Evolutionary conservation across 139 green algal species (phyloP), one percentile per base, ranked within the genome.

Genomic region (Chlamydomonas eustigma): DNA sequence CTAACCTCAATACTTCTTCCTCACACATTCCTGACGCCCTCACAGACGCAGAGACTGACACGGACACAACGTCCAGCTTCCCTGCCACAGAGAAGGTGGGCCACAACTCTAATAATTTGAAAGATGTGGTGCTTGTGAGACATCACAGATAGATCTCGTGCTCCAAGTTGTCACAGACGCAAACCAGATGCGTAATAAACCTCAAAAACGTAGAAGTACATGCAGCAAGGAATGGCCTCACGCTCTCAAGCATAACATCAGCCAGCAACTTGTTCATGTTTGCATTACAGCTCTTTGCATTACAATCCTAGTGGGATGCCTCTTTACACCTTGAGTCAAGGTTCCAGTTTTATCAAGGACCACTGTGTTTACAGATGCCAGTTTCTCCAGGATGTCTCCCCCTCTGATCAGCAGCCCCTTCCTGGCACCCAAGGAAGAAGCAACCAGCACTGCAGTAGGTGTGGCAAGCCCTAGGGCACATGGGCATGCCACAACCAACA

Each of bases 341-440:
- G 96, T 99, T 44, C 95, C 95, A 2, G 95, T 99, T 82, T 99
- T 99, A 80, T 99, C 95, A 73, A 98, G 91, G 31, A 92, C 88
- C 51, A 84, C 82, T 4, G 78, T 70, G 35, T 78, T 64, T 1
- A 81, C 72, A n/a, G 4, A 97, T 78, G 1, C 85, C 38, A 94
- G 66, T 4, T 81, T 79, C 87, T 98, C 93, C 39, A 99, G 76
- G 37, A 96, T 92, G 38, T 97, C 94, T 0, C 94, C 96, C 28
- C 90, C 92, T 0, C 93, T 78, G 52, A 97, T 79, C 68, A 99
- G 88, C 71, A 99, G 80, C 1, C 95, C 95, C 30, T 87, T 73
- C 39, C 79, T 78, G 8, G 94, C 94, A 2, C 88, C 91, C 33
- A 92, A 38, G 0, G 78, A 90, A 3, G 89, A 93, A 1, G 88